Conservation (phyloP, 495 filamentous ascomycete species). For the Chaetomidium leptoderma region DNA sequence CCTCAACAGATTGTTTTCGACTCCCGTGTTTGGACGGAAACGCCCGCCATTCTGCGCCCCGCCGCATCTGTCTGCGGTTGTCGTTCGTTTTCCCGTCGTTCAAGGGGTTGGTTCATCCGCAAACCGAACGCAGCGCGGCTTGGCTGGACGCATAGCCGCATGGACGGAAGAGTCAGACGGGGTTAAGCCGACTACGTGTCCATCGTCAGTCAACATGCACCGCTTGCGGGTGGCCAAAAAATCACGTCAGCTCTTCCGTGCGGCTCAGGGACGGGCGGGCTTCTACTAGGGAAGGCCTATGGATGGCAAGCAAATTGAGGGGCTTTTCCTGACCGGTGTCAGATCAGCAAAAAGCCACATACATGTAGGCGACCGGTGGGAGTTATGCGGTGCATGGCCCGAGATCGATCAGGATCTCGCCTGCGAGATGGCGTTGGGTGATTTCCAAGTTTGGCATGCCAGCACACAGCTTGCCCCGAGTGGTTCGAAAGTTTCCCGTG, state of each 20-base stretch:
- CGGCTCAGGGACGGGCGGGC: not conserved
- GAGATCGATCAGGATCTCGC: conserved; percentile 22
- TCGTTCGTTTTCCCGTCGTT: not conserved
- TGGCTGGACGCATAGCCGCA: conserved; percentile 9
- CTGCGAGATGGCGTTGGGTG: conserved; percentile 2
- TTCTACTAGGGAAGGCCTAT: not conserved
- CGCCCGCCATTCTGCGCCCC: not conserved
- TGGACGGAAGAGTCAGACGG: not conserved
- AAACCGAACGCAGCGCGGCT: not conserved
- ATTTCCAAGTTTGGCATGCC: not conserved
- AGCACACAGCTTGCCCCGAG: not conserved
- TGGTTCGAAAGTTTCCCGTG: not conserved
- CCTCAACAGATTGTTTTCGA: not conserved
- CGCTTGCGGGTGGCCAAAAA: conserved; percentile 4
- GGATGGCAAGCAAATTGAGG: not conserved
- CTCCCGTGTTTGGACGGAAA: conserved; percentile 3
- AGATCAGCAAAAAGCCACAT: not conserved
- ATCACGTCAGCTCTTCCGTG: conserved; percentile 5
- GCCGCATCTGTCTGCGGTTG: conserved; percentile 3
- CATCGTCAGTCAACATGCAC: not conserved
- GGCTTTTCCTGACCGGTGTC: not conserved
- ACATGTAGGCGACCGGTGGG: not conserved
- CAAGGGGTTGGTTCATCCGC: not conserved
- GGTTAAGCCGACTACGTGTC: conserved; percentile 6
- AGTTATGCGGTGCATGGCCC: conserved; percentile 34